Evolutionary conservation across 768 basidiomycete species (phyloP).

Genomic region (Auriscalpium vulgare): DNA sequence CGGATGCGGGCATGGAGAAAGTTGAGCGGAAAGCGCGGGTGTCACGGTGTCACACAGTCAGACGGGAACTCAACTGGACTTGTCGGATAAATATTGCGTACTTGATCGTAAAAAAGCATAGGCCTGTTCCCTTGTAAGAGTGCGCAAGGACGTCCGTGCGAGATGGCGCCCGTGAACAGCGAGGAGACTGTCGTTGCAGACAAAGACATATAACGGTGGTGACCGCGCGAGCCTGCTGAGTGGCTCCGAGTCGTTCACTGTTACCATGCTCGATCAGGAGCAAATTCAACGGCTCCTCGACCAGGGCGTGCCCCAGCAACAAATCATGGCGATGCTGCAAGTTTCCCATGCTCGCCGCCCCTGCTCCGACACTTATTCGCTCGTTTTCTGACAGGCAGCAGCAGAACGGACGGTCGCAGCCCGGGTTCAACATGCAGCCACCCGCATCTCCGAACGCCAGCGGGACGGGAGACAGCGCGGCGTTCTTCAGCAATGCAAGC

Average conservation of each 20-base stretch:
- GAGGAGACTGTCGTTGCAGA: neutral
- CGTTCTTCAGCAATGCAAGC: slow-evolving; percentile 14
- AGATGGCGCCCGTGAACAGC: no score
- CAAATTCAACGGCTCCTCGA: slow-evolving; percentile 12
- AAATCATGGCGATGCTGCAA: slow-evolving; percentile 15
- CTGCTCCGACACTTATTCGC: neutral
- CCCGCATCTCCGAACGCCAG: neutral
- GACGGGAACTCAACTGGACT: neutral
- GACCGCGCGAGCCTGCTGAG: neutral
- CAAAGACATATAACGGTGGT: neutral
- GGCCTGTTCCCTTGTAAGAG: neutral
- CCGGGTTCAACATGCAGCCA: neutral
- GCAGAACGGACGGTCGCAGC: neutral
- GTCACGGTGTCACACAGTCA: slow-evolving; percentile 2
- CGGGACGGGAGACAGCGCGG: neutral
- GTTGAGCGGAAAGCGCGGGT: neutral
- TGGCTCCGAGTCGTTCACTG: neutral
- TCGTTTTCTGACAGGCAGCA: slow-evolving; percentile 4
- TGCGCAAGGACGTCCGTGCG: neutral
- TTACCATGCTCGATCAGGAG: slow-evolving; percentile 6
- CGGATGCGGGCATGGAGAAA: slow-evolving; percentile 43
- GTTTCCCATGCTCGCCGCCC: neutral
- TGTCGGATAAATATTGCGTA: neutral
- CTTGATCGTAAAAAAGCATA: neutral
- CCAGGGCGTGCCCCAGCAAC: slow-evolving; percentile 9